These are phyloP conservation scores for Chrysosporium keratinophilum DNA, from an alignment of 2,329 filamentous ascomycete species.

Conservation along the genomic window DNA sequence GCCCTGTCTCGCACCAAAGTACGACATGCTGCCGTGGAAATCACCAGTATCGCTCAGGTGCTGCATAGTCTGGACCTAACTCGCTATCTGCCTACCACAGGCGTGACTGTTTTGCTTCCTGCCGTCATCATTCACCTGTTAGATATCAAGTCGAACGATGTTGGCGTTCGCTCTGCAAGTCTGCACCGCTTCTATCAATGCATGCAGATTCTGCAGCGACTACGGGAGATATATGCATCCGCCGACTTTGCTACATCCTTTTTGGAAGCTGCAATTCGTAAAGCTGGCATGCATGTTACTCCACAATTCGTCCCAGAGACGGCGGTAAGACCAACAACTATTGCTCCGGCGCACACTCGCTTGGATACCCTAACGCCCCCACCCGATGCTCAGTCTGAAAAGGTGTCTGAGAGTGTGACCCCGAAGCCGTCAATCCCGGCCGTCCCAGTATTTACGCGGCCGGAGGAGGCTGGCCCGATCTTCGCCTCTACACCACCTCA, in stretches of 20 bases:
- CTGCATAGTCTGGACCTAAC: slow-evolving; percentile 64
- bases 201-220: slow-evolving; percentile 79
- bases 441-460: slow-evolving; percentile 10
- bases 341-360: slow-evolving; percentile 12
- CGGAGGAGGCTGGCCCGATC: slow-evolving; percentile 20
- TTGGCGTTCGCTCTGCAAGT: slow-evolving; percentile 59
- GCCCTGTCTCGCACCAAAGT: slow-evolving; percentile 75
- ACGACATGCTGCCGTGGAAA: slow-evolving; percentile 70
- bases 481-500: slow-evolving; percentile 35
- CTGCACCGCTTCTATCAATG: slow-evolving; percentile 78
- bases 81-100: slow-evolving; percentile 72
- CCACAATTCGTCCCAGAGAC: slow-evolving; percentile 28
- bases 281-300: slow-evolving; percentile 66
- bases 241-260: slow-evolving; percentile 96
- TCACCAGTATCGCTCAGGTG: slow-evolving; percentile 71
- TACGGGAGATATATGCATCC: slow-evolving; percentile 81
- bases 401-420: slow-evolving; percentile 32
- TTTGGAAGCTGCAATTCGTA: slow-evolving; percentile 80
- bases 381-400: slow-evolving; percentile 32
- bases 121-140: slow-evolving; percentile 90
- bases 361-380: slow-evolving; percentile 32
- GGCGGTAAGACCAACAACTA: slow-evolving; percentile 16
- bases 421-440: slow-evolving; percentile 21
- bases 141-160: slow-evolving; percentile 76
- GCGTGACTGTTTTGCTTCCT: slow-evolving; percentile 80